phyloP scores from a whole-genome alignment of 148 eudicot species.

The Vaccinium corymbosum region DNA sequence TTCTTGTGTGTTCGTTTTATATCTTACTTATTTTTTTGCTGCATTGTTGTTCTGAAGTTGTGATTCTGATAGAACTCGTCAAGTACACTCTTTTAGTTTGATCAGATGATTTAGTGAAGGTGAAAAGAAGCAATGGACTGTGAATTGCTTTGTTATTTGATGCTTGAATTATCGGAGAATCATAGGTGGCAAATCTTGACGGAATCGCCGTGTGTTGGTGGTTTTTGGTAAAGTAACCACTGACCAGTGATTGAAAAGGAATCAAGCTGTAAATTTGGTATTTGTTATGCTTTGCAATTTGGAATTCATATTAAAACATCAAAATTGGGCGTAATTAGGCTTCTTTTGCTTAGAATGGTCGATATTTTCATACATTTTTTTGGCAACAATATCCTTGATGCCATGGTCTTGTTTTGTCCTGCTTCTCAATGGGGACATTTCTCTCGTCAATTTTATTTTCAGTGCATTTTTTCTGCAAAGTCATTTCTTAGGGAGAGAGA shows the following conservation, averaged over 20 bases:
- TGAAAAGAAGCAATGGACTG: neutral
- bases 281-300: neutral
- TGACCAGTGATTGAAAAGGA: neutral
- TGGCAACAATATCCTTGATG: neutral
- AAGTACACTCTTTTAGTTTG: neutral
- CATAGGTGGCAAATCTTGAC: neutral
- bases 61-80: neutral
- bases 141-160: neutral
- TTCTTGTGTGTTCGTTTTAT: neutral
- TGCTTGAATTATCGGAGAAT: neutral
- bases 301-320: neutral
- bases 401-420: neutral
- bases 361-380: neutral
- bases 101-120: neutral
- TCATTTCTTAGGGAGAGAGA: neutral
- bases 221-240: neutral
- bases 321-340: neutral
- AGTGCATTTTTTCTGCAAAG: neutral
- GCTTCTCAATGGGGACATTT: neutral
- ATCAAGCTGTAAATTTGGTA: neutral
- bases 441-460: neutral
- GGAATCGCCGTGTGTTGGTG: neutral
- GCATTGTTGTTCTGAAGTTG: constrained; percentile 1
- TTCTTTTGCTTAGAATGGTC: neutral
- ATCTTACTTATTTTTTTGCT: neutral